Percentiles rank a stretch among this genome's conserved stretches.
phyloP scores from a whole-genome alignment of 805 yeast genomes.

The Candida hungchunana region DNA sequence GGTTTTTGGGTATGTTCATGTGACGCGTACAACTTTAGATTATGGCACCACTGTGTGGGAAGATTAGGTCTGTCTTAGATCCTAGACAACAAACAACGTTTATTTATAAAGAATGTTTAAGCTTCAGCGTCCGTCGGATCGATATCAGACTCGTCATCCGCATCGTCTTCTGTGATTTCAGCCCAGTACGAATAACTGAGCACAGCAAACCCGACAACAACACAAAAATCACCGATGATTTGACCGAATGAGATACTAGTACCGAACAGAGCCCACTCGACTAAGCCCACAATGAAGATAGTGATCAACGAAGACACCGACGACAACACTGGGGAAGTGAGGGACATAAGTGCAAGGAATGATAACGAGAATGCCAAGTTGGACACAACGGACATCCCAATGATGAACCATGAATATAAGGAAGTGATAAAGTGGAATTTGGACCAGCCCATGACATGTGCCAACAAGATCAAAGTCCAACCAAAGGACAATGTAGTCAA shows the following conservation, averaged over 20 bases:
- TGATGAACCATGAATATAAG: slow-evolving; percentile 38
- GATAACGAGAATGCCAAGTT: slow-evolving; percentile 68
- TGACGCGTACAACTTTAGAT: no score
- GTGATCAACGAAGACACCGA: slow-evolving; percentile 67
- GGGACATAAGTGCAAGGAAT: slow-evolving; percentile 72
- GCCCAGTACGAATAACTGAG: slow-evolving; percentile 64
- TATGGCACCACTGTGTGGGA: no score
- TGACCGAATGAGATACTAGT: slow-evolving; percentile 52
- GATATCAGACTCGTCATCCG: slow-evolving; percentile 31
- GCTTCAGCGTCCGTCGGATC: slow-evolving; percentile 18
- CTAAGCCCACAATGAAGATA: slow-evolving; percentile 72
- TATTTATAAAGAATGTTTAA: no score
- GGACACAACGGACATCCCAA: slow-evolving; percentile 50
- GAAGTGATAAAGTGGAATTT: slow-evolving; percentile 48
- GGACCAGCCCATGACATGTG: slow-evolving; percentile 53
- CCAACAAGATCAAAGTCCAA: slow-evolving; percentile 43
- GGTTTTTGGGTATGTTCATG: no score
- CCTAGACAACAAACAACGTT: no score
- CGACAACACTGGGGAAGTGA: slow-evolving; percentile 81
- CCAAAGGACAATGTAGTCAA: slow-evolving; percentile 46
- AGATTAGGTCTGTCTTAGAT: no score
- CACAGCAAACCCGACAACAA: slow-evolving; percentile 63
- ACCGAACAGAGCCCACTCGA: slow-evolving; percentile 68
- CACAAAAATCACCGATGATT: slow-evolving; percentile 62
- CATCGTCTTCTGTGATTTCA: slow-evolving; percentile 47